Evolutionary conservation across 148 eudicot species (phyloP), one percentile per base, ranked within the genome.

Genomic region (Limonium bicolor): DNA sequence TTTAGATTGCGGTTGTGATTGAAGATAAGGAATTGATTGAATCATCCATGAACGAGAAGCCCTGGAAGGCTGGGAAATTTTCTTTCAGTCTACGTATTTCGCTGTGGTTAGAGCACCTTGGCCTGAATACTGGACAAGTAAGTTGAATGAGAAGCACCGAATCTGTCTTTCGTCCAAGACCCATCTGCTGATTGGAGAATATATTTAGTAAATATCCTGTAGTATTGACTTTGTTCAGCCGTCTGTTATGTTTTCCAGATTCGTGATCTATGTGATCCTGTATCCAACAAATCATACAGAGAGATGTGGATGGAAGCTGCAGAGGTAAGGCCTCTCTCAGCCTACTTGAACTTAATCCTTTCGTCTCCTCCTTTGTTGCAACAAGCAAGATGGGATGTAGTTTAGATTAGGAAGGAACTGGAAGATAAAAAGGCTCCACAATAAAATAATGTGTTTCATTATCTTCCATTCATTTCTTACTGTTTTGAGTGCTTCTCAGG

Each of bases 91-190:
- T 88, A 13, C 77, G 96, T 45, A 70, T 76, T 54, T 76, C 90
- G 19, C 65, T 88, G 30, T 88, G 96, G 96, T 66, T 82, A n/a
- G 96, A 88, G 69, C 96, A 88, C 64, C 92, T 88, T 56, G 94
- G 96, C 55, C 78, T 88, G 47, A 48, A 29, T 30, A 52, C 68
- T 33, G 74, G 49, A 46, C 81, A 88, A 78, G 96, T 83, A 41
- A 51, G 78, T 55, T 42, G 25, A 32, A 12, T 34, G 36, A 13
- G n/a, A n/a, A 39, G 17, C 15, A 54, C 33, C 23, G 6, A 15
- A 24, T 15, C 26, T 17, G 7, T 28, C 32, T 29, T n/a, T 38
- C 24, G 33, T 49, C 7, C 6, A 12, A 41, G 23, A 8, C 1
- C 44, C 20, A 13, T 9, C 14, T 5, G 2, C 23, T 11, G 12